Conservation (phyloP, 768 basidiomycete genomes). For the Lepiota brunneoincarnata region DNA sequence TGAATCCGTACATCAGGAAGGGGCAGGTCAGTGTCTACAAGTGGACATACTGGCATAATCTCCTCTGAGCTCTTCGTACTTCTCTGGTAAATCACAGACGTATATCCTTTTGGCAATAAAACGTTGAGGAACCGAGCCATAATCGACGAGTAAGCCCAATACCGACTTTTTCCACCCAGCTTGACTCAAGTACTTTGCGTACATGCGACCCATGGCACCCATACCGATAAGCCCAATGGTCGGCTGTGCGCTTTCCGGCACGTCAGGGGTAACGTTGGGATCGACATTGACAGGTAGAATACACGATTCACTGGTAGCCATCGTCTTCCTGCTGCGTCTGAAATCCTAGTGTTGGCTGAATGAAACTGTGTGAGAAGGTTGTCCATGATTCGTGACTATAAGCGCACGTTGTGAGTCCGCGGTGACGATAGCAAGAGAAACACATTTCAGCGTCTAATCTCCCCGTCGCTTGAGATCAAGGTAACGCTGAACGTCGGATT, state of each 20-base stretch:
- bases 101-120: constrained; percentile 57
- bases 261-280: constrained; percentile 30
- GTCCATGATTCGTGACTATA: too few species aligned
- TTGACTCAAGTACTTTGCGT: constrained; percentile 69
- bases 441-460: too few species aligned
- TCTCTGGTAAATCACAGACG: constrained; percentile 83
- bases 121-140: constrained; percentile 1
- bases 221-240: constrained; percentile 92
- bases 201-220: constrained; percentile 98
- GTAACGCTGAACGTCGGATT: too few species aligned
- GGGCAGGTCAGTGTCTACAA: too few species aligned
- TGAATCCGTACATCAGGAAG: constrained; percentile 21
- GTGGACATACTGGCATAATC: constrained; percentile 58
- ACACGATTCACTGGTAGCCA: not conserved
- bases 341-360: too few species aligned
- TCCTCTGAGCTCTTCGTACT: constrained; percentile 58
- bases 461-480: too few species aligned
- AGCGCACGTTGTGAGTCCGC: too few species aligned
- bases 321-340: too few species aligned
- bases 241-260: constrained; percentile 49
- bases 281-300: constrained; percentile 25
- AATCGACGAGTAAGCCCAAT: constrained; percentile 1
- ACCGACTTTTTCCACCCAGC: constrained; percentile 85
- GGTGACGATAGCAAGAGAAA: too few species aligned
- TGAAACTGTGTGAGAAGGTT: too few species aligned